Conservation (phyloP, 306 rosid species). For the Cucumis sativus region DNA sequence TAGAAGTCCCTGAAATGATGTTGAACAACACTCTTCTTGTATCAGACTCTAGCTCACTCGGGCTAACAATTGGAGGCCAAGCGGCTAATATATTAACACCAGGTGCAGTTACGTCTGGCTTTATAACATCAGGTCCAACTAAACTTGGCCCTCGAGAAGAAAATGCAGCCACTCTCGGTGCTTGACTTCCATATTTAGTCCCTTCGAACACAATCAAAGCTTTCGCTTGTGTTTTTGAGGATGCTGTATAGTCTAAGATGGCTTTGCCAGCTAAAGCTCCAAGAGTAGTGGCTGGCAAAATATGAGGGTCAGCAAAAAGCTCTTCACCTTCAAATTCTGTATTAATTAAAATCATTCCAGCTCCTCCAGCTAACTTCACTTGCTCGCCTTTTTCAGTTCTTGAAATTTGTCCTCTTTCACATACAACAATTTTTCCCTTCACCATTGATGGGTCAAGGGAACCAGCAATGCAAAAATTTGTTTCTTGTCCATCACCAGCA, state of each 20-base stretch:
- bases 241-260: slow-evolving; percentile 19
- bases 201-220: slow-evolving; percentile 42
- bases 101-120: slow-evolving; percentile 72
- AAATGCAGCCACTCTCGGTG: slow-evolving; percentile 56
- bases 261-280: slow-evolving; percentile 37
- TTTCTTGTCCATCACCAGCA: slow-evolving; percentile 26
- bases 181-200: slow-evolving; percentile 35
- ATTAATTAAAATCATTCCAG: slow-evolving; percentile 49
- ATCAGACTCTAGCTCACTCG: slow-evolving; percentile 29
- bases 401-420: slow-evolving; percentile 37
- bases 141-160: slow-evolving; percentile 63
- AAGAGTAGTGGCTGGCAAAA: slow-evolving; percentile 50
- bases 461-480: slow-evolving; percentile 27
- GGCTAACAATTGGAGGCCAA: slow-evolving; percentile 48
- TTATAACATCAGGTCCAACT: slow-evolving; percentile 36
- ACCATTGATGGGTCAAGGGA: slow-evolving; percentile 36
- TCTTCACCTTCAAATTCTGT: slow-evolving; percentile 40
- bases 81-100: slow-evolving; percentile 75
- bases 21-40: slow-evolving; percentile 44
- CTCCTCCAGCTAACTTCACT: slow-evolving; percentile 49
- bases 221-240: slow-evolving; percentile 15
- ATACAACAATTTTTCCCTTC: slow-evolving; percentile 45
- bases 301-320: slow-evolving; percentile 50
- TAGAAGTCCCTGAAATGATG: slow-evolving; percentile 66
- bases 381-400: slow-evolving; percentile 43